Evolutionary conservation across 1,284 basidiomycete species (phyloP), one percentile per base, ranked within the genome.

Genomic region (Acaromyces ingoldii): DNA sequence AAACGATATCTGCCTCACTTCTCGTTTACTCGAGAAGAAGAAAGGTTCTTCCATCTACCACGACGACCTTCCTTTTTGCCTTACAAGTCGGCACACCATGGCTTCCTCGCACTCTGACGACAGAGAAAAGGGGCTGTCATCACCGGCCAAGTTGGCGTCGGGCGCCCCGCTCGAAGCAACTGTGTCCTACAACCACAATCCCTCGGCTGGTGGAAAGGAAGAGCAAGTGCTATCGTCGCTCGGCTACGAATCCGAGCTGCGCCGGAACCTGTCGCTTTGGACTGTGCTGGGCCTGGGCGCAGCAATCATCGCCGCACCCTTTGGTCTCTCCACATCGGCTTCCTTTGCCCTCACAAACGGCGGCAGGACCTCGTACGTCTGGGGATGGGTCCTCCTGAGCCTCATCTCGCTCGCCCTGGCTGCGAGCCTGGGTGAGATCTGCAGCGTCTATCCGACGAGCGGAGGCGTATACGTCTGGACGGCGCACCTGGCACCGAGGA

Each of bases 231-330:
- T 46, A 24, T 21, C 31, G 22, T 10, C 19, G 25, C 25, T 79
- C 75, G 78, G 78, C 5, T 79, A 79, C 70, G 75, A 77, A 63
- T 70, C 72, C 25, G 76, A 80, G 58, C 64, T 79, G 49, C 73
- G 74, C 26, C 72, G 79, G 24, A 77, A 74, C 30, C 60, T 80
- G n/a, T 77, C 76, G 39, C 78, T 79, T 77, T 65, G 78, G 17
- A 75, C 76, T 28, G 74, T 79, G n/a, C 69, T 79, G 4, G 79
- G 79, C 28, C 62, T 78, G 13, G 67, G 66, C 37, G 77, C 76
- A 39, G 75, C 75, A 24, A 78, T 78, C 67, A 78, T 78, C 33
- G 48, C 78, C 15, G 75, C 78, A 6, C 76, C 77, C 1, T 78
- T 77, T 41, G 78, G 78, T 11, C 72, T 77, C 6, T 70, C 63